Percentiles rank a stretch among this genome's conserved stretches.
Evolutionary conservation across 768 basidiomycete genomes (phyloP).

Genomic region (Clitopilus hobsonii): DNA sequence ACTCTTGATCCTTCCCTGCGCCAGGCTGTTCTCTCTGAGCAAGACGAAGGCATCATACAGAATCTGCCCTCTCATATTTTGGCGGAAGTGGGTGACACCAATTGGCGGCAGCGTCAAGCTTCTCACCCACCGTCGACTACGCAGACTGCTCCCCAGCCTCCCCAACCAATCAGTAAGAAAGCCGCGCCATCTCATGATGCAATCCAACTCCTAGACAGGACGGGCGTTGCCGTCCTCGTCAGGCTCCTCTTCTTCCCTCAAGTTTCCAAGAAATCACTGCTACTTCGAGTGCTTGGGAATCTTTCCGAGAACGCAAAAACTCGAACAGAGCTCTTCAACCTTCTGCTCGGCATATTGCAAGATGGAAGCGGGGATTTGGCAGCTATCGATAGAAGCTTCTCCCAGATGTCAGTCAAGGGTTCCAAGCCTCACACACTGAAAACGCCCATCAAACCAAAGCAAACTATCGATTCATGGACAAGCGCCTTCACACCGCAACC

Average conservation of each 20-base stretch:
- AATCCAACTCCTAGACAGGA: conserved; percentile 88
- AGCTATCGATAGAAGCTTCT: conserved; percentile 89
- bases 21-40: conserved; percentile 86
- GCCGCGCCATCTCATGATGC: conserved; percentile 69
- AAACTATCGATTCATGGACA: conserved; percentile 39
- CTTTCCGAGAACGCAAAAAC: conserved; percentile 94
- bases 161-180: conserved; percentile 42
- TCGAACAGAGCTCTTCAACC: conserved; percentile 87
- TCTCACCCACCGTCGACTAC: conserved; percentile 38
- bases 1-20: conserved; percentile 87
- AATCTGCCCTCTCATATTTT: conserved; percentile 81
- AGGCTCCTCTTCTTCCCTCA: conserved; percentile 96
- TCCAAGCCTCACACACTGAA: conserved; percentile 51
- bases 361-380: conserved; percentile 92
- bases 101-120: not conserved
- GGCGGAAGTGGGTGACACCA: conserved; percentile 59
- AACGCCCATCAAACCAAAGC: conserved; percentile 67
- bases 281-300: conserved; percentile 90
- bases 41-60: conserved; percentile 80
- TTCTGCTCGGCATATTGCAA: conserved; percentile 90
- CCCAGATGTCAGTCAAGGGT: conserved; percentile 79
- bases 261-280: conserved; percentile 74
- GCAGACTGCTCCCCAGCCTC: conserved; percentile 39
- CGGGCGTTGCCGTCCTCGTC: conserved; percentile 83
- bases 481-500: conserved; percentile 37